These are phyloP conservation scores for Gamsiella multidivaricata DNA, from an alignment of 192 early-diverging fungal species.

Conservation along the genomic window DNA sequence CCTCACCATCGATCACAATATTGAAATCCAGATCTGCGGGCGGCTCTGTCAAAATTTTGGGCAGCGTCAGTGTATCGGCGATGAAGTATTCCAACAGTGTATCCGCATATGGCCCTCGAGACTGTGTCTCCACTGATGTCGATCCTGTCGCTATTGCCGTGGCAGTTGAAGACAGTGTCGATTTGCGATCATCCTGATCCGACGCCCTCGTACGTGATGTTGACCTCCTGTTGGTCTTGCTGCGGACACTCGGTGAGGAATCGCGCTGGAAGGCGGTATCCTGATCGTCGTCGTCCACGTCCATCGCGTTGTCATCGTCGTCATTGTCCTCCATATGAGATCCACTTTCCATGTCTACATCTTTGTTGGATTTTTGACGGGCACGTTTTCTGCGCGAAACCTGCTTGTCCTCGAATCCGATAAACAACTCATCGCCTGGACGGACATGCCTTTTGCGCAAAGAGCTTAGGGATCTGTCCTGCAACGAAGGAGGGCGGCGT, in stretches of 20 bases:
- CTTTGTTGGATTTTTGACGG: background rate
- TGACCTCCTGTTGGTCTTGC: conserved; percentile 21
- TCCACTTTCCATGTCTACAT: conserved; percentile 19
- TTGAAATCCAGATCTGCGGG: conserved; percentile 82
- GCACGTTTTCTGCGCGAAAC: conserved; percentile 1
- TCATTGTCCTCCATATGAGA: conserved; percentile 24
- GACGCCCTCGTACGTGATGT: conserved; percentile 16
- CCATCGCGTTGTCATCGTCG: conserved; percentile 3
- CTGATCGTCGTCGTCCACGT: conserved; percentile 3
- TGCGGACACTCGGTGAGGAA: conserved; percentile 15
- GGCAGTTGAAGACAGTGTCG: conserved; percentile 26
- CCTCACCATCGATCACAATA: conserved; percentile 92
- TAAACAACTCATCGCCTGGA: conserved; percentile 42
- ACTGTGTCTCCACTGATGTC: background rate
- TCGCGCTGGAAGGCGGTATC: conserved; percentile 6
- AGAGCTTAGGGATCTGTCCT: conserved; percentile 4
- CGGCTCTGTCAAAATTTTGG: conserved; percentile 63
- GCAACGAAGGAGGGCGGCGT: background rate
- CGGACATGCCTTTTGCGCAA: conserved; percentile 23
- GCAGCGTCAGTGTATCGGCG: conserved; percentile 57
- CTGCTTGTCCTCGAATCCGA: conserved; percentile 3
- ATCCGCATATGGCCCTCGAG: conserved; percentile 29
- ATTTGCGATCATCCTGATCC: conserved; percentile 37
- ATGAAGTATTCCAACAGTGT: conserved; percentile 53
- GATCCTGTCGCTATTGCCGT: conserved; percentile 15